A percentile compares a stretch with the other conserved stretches of the same genome.
Conservation (phyloP, 2,329 filamentous ascomycete genomes). For the Colletotrichum cuscutae region DNA sequence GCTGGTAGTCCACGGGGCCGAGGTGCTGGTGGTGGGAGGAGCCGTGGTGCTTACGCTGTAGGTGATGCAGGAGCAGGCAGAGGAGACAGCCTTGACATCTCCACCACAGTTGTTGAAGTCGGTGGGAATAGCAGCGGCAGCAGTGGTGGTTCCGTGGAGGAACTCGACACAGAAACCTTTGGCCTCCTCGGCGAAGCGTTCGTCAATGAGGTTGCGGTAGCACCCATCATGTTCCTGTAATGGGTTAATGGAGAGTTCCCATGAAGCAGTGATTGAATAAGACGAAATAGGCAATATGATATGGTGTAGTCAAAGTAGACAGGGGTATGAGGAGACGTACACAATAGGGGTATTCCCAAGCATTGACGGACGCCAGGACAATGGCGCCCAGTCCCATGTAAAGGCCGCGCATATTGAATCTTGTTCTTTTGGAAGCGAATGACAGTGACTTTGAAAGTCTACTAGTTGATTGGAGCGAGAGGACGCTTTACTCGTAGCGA, state of each 20-base stretch:
- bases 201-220: conserved; percentile 48
- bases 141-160: conserved; percentile 43
- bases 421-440: conserved; percentile 39
- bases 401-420: conserved; percentile 46
- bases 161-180: conserved; percentile 46
- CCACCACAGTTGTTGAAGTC: conserved; percentile 44
- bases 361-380: conserved; percentile 43
- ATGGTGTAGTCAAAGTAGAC: no score
- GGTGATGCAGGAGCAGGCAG: conserved; percentile 51
- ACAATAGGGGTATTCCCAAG: conserved; percentile 43
- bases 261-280: neutral
- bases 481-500: conserved; percentile 12
- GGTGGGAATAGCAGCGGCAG: conserved; percentile 42
- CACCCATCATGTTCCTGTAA: conserved; percentile 45
- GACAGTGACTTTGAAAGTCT: conserved; percentile 24
- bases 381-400: conserved; percentile 44
- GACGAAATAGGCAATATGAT: no score
- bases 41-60: conserved; percentile 38
- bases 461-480: conserved; percentile 46
- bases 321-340: conserved; percentile 23
- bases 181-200: conserved; percentile 43
- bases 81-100: conserved; percentile 39
- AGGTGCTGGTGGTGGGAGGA: conserved; percentile 9
- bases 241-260: neutral
- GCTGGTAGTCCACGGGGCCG: neutral